A percentile compares a stretch with the other conserved stretches of the same genome.
These are phyloP conservation scores for Tolypocladium ophioglossoides DNA, from an alignment of 2,329 filamentous ascomycete species.

Conservation along the genomic window DNA sequence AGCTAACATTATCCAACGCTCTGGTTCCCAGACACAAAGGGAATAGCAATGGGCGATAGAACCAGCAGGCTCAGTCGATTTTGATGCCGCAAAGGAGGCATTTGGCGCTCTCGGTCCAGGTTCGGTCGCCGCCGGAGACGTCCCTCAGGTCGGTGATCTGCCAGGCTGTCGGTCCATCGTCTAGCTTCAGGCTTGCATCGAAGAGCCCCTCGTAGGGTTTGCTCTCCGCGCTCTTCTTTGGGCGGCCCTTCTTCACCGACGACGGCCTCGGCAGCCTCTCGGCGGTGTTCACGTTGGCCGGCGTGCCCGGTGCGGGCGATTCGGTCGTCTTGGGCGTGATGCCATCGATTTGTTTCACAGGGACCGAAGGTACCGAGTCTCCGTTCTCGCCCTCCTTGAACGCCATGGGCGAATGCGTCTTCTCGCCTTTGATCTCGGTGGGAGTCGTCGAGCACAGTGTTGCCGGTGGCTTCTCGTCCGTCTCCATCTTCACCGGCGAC, in stretches of 20 bases:
- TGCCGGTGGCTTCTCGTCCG: slow-evolving; percentile 16
- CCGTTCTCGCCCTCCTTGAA: slow-evolving; percentile 36
- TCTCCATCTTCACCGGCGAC: slow-evolving; percentile 28
- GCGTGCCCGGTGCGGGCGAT: slow-evolving; percentile 19
- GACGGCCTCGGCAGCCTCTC: slow-evolving; percentile 14
- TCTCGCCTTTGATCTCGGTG: slow-evolving; percentile 37
- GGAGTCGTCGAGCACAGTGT: slow-evolving; percentile 36
- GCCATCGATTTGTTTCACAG: slow-evolving; percentile 23
- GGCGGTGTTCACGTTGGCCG: slow-evolving; percentile 8
- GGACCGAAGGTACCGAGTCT: slow-evolving; percentile 17
- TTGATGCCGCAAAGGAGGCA: slow-evolving; percentile 40
- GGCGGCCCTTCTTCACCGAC: slow-evolving; percentile 23
- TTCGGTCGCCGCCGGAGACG: slow-evolving; percentile 37
- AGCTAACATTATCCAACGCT: background rate
- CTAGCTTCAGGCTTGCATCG: slow-evolving; percentile 36
- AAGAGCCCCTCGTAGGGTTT: slow-evolving; percentile 43
- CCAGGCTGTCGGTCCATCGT: slow-evolving; percentile 35
- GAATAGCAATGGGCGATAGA: background rate
- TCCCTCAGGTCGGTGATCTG: slow-evolving; percentile 42
- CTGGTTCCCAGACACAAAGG: background rate
- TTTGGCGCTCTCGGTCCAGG: slow-evolving; percentile 38
- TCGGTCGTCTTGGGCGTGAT: slow-evolving; percentile 19
- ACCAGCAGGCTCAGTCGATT: slow-evolving; percentile 21
- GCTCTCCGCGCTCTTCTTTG: slow-evolving; percentile 24
- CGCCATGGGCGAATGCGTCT: slow-evolving; percentile 40